Conservation (phyloP, 2,329 filamentous ascomycete genomes). For the Aspergillus pseudoglaucus region DNA sequence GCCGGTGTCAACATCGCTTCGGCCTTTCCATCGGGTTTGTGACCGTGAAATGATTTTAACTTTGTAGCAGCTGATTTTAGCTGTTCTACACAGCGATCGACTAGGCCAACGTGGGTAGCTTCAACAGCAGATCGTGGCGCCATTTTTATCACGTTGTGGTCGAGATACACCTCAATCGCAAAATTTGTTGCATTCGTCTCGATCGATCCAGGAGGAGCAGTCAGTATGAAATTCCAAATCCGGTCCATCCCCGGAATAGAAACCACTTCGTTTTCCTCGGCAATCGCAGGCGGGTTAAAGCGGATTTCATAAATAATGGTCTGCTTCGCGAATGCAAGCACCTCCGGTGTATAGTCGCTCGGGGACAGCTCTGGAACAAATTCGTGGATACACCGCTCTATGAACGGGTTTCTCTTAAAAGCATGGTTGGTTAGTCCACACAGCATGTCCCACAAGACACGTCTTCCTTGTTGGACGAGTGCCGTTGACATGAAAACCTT, state of each 20-base stretch:
- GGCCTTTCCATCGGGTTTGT: slow-evolving; percentile 40
- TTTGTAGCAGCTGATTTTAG: slow-evolving; percentile 57
- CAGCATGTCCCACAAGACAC: slow-evolving; percentile 64
- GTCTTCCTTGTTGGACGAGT: slow-evolving; percentile 54
- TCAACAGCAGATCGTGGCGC: slow-evolving; percentile 44
- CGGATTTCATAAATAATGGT: slow-evolving; percentile 45
- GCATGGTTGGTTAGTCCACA: slow-evolving; percentile 30
- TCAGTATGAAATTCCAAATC: slow-evolving; percentile 77
- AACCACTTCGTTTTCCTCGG: slow-evolving; percentile 34
- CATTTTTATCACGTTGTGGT: slow-evolving; percentile 38
- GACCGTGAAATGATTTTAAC: slow-evolving; percentile 47
- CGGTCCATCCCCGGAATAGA: slow-evolving; percentile 55
- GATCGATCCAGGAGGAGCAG: slow-evolving; percentile 58
- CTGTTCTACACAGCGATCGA: slow-evolving; percentile 66
- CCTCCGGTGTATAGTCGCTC: slow-evolving; percentile 31
- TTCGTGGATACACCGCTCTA: slow-evolving; percentile 39
- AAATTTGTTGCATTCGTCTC: slow-evolving; percentile 62
- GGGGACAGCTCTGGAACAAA: slow-evolving; percentile 36
- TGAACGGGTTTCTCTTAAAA: slow-evolving; percentile 30
- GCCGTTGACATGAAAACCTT: slow-evolving; percentile 62
- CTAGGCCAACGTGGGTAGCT: slow-evolving; percentile 61
- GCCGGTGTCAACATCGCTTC: slow-evolving; percentile 49
- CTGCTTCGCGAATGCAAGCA: slow-evolving; percentile 39
- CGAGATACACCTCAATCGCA: slow-evolving; percentile 68
- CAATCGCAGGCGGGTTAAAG: slow-evolving; percentile 49